These are phyloP conservation scores for Leishmania guyanensis DNA, from an alignment of 208 protist genomes.

Conservation along the genomic window DNA sequence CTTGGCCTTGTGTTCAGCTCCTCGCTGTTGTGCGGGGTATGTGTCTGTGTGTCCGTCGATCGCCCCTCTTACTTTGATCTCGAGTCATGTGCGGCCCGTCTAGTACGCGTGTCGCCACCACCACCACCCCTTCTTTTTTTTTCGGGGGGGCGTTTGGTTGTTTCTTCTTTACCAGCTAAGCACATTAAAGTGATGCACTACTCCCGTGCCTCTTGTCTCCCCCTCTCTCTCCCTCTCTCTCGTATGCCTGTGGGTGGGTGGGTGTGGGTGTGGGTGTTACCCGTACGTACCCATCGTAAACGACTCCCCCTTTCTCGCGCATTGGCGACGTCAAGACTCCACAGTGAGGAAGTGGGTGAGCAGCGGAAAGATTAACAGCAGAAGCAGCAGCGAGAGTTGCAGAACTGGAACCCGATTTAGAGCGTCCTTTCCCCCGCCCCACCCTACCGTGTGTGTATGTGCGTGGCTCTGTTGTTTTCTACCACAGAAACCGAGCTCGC, in stretches of 20 bases:
- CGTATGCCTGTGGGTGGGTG: neutral
- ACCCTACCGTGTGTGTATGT: neutral
- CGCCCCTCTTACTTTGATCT: no score
- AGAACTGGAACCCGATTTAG: neutral
- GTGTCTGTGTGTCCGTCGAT: neutral
- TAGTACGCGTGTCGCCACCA: neutral
- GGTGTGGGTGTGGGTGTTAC: no score
- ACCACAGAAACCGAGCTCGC: neutral
- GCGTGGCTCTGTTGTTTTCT: neutral
- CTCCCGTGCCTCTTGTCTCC: neutral
- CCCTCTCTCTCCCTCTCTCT: neutral
- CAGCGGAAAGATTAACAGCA: neutral
- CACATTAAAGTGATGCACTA: neutral
- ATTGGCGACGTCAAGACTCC: neutral
- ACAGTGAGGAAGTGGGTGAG: neutral
- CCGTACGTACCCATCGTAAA: neutral
- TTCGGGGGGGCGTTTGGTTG: neutral
- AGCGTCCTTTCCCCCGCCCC: neutral
- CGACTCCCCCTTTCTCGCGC: neutral
- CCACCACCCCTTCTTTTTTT: neutral
- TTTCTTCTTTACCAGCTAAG: neutral
- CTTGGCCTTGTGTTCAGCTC: neutral
- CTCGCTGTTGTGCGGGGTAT: neutral
- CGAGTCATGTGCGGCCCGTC: neutral
- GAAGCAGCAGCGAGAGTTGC: neutral